Evolutionary conservation across 2,329 filamentous ascomycete genomes (phyloP).

Genomic region (Arachnopeziza araneosa): DNA sequence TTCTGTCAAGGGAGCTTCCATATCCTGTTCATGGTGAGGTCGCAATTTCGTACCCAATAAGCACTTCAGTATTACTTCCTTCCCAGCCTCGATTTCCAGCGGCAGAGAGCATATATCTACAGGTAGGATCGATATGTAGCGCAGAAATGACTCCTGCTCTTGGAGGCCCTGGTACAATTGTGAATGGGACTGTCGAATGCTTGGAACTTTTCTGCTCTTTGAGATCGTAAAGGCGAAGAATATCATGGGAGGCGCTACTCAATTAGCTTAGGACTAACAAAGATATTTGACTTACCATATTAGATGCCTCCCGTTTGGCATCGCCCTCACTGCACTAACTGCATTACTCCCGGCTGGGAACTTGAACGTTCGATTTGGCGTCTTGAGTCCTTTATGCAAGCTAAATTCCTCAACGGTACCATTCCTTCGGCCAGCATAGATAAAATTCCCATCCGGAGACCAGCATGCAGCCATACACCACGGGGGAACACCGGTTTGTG

Average conservation of each 20-base stretch:
- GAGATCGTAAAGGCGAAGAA: slow-evolving; percentile 87
- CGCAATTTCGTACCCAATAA: slow-evolving; percentile 88
- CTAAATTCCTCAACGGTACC: slow-evolving; percentile 90
- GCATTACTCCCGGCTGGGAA: slow-evolving; percentile 86
- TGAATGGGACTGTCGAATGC: slow-evolving; percentile 80
- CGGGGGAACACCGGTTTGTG: slow-evolving; percentile 71
- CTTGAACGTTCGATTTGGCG: slow-evolving; percentile 72
- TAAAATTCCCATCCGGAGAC: slow-evolving; percentile 91
- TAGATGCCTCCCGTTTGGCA: slow-evolving; percentile 89
- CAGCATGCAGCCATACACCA: slow-evolving; percentile 99
- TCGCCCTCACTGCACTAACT: slow-evolving; percentile 80
- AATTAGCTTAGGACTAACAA: slow-evolving; percentile 8
- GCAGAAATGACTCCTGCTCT: slow-evolving; percentile 82
- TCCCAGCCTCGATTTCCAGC: slow-evolving; percentile 95
- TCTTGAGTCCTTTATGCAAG: slow-evolving; percentile 72
- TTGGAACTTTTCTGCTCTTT: slow-evolving; percentile 56
- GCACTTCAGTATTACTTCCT: slow-evolving; percentile 78
- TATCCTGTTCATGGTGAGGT: slow-evolving; percentile 7
- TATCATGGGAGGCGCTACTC: slow-evolving; percentile 79
- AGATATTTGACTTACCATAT: slow-evolving; percentile 57
- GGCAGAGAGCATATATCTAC: slow-evolving; percentile 84
- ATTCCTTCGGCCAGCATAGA: slow-evolving; percentile 88
- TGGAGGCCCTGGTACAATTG: slow-evolving; percentile 86
- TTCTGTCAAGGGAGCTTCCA: neutral
- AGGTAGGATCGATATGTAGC: slow-evolving; percentile 81